phyloP scores from a whole-genome alignment of 306 rosid species.

The Lagenaria siceraria region DNA sequence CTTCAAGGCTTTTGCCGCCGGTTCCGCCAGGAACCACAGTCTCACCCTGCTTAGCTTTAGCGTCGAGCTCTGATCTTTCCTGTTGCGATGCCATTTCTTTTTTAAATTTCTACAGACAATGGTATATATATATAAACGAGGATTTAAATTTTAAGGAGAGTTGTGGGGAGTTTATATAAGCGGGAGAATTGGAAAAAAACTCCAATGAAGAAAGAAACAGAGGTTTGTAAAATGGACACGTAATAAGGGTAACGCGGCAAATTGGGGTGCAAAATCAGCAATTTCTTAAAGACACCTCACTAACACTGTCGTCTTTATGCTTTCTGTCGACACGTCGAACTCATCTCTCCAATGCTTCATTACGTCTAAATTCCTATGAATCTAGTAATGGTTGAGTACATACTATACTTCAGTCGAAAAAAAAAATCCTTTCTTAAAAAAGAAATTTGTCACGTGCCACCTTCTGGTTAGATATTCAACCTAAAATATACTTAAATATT shows the following conservation, averaged over 20 bases:
- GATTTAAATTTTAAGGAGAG: not conserved
- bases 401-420: no score
- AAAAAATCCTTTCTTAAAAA: no score
- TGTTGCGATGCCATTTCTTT: conserved; percentile 38
- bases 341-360: not conserved
- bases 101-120: not conserved
- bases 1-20: conserved; percentile 69
- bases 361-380: no score
- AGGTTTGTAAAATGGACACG: not conserved
- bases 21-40: conserved; percentile 73
- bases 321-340: not conserved
- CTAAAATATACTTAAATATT: no score
- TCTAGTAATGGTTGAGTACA: no score
- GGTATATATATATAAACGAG: no score
- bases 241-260: not conserved
- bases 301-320: not conserved
- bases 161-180: not conserved
- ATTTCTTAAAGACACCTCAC: not conserved
- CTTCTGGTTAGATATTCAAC: no score
- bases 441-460: no score
- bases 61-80: conserved; percentile 35
- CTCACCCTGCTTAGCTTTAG: conserved; percentile 54
- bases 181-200: not conserved
- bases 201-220: not conserved
- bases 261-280: not conserved